Base-by-base conservation (phyloP, 2,329 filamentous ascomycete species). In the Beauveria brongniartii region DNA sequence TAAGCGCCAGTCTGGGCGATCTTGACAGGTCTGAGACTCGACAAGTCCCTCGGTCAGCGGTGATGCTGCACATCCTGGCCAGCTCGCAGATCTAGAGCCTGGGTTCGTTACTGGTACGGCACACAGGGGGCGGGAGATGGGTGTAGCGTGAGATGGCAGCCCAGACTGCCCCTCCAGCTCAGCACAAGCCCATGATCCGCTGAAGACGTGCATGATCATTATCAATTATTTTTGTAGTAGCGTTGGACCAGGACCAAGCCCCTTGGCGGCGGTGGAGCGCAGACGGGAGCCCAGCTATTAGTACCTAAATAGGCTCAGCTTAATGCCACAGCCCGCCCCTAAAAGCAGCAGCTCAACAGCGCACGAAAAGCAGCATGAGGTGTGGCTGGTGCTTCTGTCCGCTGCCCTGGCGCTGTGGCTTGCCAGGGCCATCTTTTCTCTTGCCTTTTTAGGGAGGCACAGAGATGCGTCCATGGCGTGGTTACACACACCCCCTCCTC, bases 381-480 rank as follows among this genome's bases (percentile, higher is more conserved):
- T 61, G 59, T 61, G 59, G 59, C 59, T 61, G 44, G 59, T 61
- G 52, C 50, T 44, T n/a, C 26, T 51, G 34, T 12, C 14, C 34
- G 5, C 34, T 37, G 5, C 34, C 34, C 12, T 37, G 9, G 46
- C 52, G 47, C 46, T 40, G 54, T 61, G 59, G 59, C 59, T 61
- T 56, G 37, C 22, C 53, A 52, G 53, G 54, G 47, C 53, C 46
- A 48, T 18, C 2, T 44, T 43, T 37, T 47, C 46, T 56, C 53
- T 61, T 61, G 37, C 59, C 59, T 57, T 34, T 56, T 61, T 53
- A 41, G 59, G 59, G 46, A 61, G 53, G 37, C 40, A 28, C 12
- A 40, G 26, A 44, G 26, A 44, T 44, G 9, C 55, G 34, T n/a
- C 59, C 59, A 41, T 48, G 52, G 46, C 53, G 30, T 44, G 14